Evolutionary conservation across 805 yeast genomes (phyloP), one percentile per base, ranked within the genome.

Genomic region (Peterozyma toletana): DNA sequence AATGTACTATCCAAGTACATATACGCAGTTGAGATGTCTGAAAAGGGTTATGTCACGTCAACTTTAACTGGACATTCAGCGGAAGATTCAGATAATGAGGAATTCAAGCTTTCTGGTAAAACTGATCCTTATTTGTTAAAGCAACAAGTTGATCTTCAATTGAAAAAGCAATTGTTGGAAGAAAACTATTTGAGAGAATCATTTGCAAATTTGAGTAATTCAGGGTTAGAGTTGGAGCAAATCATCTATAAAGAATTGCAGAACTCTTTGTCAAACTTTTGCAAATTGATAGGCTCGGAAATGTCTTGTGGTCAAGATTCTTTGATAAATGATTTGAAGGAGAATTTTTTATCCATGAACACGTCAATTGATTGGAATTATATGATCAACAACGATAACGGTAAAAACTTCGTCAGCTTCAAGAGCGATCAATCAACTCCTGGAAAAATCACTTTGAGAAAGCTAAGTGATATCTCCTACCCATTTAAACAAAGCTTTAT

Each of bases 351-450:
- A 52, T 59, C 70, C 53, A 80, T 79, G 52, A 83, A 79, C 40
- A 70, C 78, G n/a, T 73, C 71, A 36, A 63, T 75, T 48, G 90
- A 83, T 59, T 83, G 88, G 88, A 85, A 82, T 54, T 74, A 75
- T 40, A 82, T 80, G 48, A 77, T 83, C 41, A 53, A 65, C 37
- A 66, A 74, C 45, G 64, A 67, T 38, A 61, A 63, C 39, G 67
- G 67, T 29, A 67, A 63, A 29, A 64, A 68, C 45, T 66, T 76
- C 41, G 46, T 74, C 30, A 51, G 63, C 59, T 21, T 21, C 27
- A 65, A 64, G 46, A 57, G 73, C 5, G 60, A 55, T 18, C 63
- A 62, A 36, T 63, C 67, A 5, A 49, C 65, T 13, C 54, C 63
- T 9, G 27, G 29, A 16, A 40, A 49, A 34, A 36, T 36, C 18